Evolutionary conservation across 768 basidiomycete species (phyloP).

Genomic region (Cytidiella melzeri): DNA sequence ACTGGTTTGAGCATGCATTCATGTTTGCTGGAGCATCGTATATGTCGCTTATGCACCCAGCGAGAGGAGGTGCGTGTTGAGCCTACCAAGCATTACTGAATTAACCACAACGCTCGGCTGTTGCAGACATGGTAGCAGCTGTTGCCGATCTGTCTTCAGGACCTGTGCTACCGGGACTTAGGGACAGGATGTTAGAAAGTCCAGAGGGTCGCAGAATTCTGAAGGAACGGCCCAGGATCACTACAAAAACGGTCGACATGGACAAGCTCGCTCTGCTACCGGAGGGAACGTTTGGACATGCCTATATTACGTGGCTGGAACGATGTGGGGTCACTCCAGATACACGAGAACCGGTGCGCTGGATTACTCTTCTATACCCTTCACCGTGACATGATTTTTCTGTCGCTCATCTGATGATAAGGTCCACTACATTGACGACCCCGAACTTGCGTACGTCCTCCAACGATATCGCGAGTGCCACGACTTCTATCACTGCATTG

Average conservation of each 20-base stretch:
- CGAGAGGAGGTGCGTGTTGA: constrained; percentile 65
- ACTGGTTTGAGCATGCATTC: constrained; percentile 75
- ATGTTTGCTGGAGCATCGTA: constrained; percentile 82
- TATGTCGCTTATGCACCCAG: constrained; percentile 74
- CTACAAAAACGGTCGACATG: constrained; percentile 70
- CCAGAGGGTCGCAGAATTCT: constrained; percentile 82
- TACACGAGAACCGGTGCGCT: constrained; percentile 80
- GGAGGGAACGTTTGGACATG: constrained; percentile 77
- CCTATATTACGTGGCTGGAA: constrained; percentile 88
- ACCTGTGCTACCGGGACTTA: constrained; percentile 64
- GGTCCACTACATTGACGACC: constrained; percentile 94
- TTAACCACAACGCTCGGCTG: neutral
- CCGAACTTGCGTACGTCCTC: constrained; percentile 96
- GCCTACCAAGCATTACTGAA: neutral
- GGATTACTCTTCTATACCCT: too few relatives aligned
- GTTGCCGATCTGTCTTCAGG: constrained; percentile 91
- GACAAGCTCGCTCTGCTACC: constrained; percentile 56
- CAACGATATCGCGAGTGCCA: constrained; percentile 97
- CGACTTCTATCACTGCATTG: constrained; percentile 94
- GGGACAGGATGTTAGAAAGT: constrained; percentile 71
- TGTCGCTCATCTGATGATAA: constrained; percentile 28
- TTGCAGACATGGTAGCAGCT: constrained; percentile 88
- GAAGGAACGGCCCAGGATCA: constrained; percentile 78
- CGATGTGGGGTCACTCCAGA: constrained; percentile 88
- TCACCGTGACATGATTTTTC: too few relatives aligned